phyloP scores from a whole-genome alignment of 257 asterid species.

The Schizonepeta tenuifolia region DNA sequence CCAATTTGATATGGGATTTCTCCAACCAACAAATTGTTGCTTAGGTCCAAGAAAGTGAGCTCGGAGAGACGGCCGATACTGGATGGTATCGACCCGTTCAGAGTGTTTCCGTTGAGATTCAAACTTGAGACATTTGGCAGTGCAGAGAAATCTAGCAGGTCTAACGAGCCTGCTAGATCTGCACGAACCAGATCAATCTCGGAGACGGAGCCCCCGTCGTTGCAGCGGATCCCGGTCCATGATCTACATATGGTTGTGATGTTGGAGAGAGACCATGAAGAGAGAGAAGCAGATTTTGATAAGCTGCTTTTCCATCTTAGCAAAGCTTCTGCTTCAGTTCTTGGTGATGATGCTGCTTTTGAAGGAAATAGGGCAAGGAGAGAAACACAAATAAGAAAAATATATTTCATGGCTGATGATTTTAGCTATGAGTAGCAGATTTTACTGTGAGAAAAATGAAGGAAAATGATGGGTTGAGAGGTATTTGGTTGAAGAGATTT shows the following conservation, averaged over 20 bases:
- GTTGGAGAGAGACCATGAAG: slow-evolving; percentile 61
- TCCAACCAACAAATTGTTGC: slow-evolving; percentile 57
- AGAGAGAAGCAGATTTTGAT: slow-evolving; percentile 42
- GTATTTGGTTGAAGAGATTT: background rate
- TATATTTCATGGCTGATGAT: slow-evolving; percentile 37
- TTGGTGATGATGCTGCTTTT: slow-evolving; percentile 46
- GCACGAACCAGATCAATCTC: slow-evolving; percentile 45
- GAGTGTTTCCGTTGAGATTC: slow-evolving; percentile 46
- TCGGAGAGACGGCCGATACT: slow-evolving; percentile 53
- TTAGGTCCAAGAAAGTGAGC: slow-evolving; percentile 63
- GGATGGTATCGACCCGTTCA: slow-evolving; percentile 66
- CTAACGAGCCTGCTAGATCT: slow-evolving; percentile 47
- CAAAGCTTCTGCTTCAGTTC: slow-evolving; percentile 65
- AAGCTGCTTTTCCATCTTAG: slow-evolving; percentile 59
- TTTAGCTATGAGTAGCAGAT: background rate
- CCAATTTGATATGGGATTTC: slow-evolving; percentile 61
- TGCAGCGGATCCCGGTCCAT: slow-evolving; percentile 68
- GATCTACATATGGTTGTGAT: slow-evolving; percentile 46
- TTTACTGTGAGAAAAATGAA: background rate
- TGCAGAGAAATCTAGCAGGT: slow-evolving; percentile 46
- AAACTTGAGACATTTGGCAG: slow-evolving; percentile 48
- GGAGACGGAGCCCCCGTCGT: slow-evolving; percentile 43
- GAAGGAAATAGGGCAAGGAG: slow-evolving; percentile 8
- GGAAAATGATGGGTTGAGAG: background rate
- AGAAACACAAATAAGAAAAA: slow-evolving; percentile 36